Base-by-base conservation (phyloP, 805 yeast genomes). In the Candida tibetensis region DNA sequence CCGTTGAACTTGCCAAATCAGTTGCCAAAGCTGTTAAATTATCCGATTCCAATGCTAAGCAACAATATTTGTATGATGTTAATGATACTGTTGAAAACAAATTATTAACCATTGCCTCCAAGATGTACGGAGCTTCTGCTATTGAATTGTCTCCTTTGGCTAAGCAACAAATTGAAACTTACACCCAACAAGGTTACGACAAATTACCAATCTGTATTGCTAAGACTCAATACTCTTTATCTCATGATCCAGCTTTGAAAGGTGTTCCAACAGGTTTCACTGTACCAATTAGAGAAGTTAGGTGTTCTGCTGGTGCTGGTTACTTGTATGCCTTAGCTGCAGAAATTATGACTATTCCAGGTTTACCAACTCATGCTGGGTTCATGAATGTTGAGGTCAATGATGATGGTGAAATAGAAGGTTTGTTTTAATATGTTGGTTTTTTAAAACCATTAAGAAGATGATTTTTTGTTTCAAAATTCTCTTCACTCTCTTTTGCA, bases 351-450 rank as follows among this genome's bases (percentile, higher is more conserved):
- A 85, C 95, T 31, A 85, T 85, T 53, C 95, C 95, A 19, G 93
- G 95, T 43, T 72, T 85, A 58, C 86, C 93, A 41, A 85, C 95
- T 3, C 85, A 83, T 57, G 80, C 86, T 59, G 93, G 95, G 28
- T 85, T 81, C 66, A 85, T 85, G 91, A 83, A 85, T 51, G 88
- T 85, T 35, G 93, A 85, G 63, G 88, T 85, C 37, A 76, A 79
- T 54, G 87, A 81, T 29, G 77, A 83, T 46, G 91, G 98, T 41
- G 89, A 89, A 57, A 90, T 91, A 51, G 95, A 88, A 53, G 98
- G 98, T 21, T 73, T 90, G 60, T 90, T 90, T 60, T 90, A 71
- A 41, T 32, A 21, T 32, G 17, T 7, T 19, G 13, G n/a, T n/a
- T n/a, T n/a, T n/a, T n/a, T n/a, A n/a, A n/a, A n/a, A n/a, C n/a